Evolutionary conservation across 1,284 basidiomycete species (phyloP).

Genomic region (Malassezia globosa): DNA sequence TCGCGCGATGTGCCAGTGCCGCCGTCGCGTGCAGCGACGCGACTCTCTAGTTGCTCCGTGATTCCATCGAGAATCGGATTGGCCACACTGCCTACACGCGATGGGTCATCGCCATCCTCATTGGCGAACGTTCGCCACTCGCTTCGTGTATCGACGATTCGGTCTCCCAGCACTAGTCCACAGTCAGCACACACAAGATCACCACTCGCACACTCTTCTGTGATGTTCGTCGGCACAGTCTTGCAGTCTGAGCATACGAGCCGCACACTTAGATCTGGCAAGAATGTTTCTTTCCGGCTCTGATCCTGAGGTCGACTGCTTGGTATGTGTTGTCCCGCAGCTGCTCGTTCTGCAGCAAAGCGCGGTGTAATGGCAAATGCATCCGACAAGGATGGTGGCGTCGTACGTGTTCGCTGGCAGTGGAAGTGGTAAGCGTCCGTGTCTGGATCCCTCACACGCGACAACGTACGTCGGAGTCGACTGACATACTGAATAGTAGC

Average conservation of each 20-base stretch:
- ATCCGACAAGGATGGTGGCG: conserved; percentile 22
- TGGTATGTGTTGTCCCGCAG: background rate
- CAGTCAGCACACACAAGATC: conserved; percentile 95
- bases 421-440: too few relatives aligned
- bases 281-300: conserved; percentile 24
- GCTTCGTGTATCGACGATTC: conserved; percentile 91
- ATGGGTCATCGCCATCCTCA: conserved; percentile 90
- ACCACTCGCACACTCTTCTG: conserved; percentile 93
- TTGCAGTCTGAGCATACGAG: conserved; percentile 74
- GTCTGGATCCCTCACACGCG: too few relatives aligned
- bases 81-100: conserved; percentile 92
- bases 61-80: conserved; percentile 82
- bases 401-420: background rate
- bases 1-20: conserved; percentile 83
- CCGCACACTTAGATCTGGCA: conserved; percentile 38
- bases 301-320: background rate
- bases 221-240: conserved; percentile 79
- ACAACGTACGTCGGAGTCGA: too few relatives aligned
- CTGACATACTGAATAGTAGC: background rate
- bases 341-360: conserved; percentile 34
- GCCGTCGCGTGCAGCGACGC: conserved; percentile 87
- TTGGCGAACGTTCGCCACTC: conserved; percentile 99
- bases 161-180: conserved; percentile 86
- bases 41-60: conserved; percentile 81
- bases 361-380: conserved; percentile 37